phyloP scores from a whole-genome alignment of 768 basidiomycete genomes.

The Podaxis sp. region DNA sequence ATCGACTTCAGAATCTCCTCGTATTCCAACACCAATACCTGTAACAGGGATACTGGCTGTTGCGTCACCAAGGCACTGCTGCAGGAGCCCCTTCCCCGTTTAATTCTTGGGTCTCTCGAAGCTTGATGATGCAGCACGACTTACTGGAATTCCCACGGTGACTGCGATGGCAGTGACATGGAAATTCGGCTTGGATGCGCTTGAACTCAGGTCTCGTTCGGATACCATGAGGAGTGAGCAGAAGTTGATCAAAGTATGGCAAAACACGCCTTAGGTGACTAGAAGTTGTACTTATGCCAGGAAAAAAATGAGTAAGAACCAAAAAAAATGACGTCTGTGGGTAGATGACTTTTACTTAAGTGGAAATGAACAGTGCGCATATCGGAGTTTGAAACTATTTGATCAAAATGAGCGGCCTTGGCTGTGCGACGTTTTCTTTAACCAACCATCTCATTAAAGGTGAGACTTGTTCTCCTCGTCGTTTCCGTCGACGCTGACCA shows the following conservation, averaged over 20 bases:
- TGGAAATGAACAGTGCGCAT: conserved; percentile 34
- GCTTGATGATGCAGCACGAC: too few relatives aligned
- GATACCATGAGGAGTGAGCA: not conserved
- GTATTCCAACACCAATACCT: too few relatives aligned
- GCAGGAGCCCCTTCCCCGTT: too few relatives aligned
- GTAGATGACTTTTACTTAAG: not conserved
- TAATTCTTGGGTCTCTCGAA: too few relatives aligned
- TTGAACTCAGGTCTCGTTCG: not conserved
- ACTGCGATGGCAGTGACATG: too few relatives aligned
- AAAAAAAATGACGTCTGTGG: conserved; percentile 23
- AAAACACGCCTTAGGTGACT: not conserved
- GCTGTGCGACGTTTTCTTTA: conserved; percentile 37
- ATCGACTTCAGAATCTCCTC: too few relatives aligned
- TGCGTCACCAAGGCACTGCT: too few relatives aligned
- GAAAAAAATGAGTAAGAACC: not conserved
- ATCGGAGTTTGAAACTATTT: conserved; percentile 41
- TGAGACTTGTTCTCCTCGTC: conserved; percentile 30
- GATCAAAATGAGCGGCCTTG: conserved; percentile 29
- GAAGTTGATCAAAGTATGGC: not conserved
- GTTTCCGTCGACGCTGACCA: conserved; percentile 17
- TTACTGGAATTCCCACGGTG: too few relatives aligned
- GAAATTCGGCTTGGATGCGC: too few relatives aligned
- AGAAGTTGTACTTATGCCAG: not conserved
- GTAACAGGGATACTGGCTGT: too few relatives aligned
- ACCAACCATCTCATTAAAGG: conserved; percentile 72